A percentile compares a stretch with the other conserved stretches of the same genome.
Conservation (phyloP, 1,284 basidiomycete genomes). For the Earliella scabrosa region DNA sequence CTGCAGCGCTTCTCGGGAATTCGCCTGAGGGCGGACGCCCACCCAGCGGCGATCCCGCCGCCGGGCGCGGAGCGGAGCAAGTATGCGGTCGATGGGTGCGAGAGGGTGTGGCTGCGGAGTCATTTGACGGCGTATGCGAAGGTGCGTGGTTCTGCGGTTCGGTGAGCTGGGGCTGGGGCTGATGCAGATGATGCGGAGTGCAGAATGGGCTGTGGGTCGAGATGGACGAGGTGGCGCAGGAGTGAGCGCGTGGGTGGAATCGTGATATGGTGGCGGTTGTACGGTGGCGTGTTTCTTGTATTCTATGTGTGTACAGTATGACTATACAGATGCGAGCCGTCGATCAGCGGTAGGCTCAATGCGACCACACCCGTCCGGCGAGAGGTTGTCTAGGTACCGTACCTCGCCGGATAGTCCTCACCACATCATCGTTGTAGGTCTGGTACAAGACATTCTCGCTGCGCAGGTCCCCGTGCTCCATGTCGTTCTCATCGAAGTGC, state of each 20-base stretch:
- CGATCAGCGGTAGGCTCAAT: too few relatives aligned
- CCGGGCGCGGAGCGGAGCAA: conserved; percentile 24
- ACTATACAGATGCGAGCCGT: too few relatives aligned
- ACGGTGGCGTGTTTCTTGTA: background rate
- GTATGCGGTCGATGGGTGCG: conserved; percentile 43
- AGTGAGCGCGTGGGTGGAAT: background rate
- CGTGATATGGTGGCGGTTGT: background rate
- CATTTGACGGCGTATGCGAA: conserved; percentile 60
- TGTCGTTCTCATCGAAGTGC: too few relatives aligned
- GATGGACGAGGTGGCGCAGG: conserved; percentile 14
- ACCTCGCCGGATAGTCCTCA: too few relatives aligned
- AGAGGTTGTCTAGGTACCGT: too few relatives aligned
- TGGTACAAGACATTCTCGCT: too few relatives aligned
- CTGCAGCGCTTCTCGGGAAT: conserved; percentile 62
- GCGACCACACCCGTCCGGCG: too few relatives aligned
- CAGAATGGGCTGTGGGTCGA: conserved; percentile 26
- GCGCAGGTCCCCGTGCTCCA: too few relatives aligned
- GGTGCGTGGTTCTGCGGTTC: conserved; percentile 35
- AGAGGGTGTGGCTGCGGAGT: conserved; percentile 55
- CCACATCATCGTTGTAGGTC: too few relatives aligned
- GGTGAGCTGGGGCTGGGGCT: background rate
- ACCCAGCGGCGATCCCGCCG: conserved; percentile 34
- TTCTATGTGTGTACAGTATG: too few relatives aligned
- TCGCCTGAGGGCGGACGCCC: conserved; percentile 42
- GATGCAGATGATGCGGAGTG: background rate